Conservation (phyloP, 768 basidiomycete species). For the Panaeolus cyanescens region DNA sequence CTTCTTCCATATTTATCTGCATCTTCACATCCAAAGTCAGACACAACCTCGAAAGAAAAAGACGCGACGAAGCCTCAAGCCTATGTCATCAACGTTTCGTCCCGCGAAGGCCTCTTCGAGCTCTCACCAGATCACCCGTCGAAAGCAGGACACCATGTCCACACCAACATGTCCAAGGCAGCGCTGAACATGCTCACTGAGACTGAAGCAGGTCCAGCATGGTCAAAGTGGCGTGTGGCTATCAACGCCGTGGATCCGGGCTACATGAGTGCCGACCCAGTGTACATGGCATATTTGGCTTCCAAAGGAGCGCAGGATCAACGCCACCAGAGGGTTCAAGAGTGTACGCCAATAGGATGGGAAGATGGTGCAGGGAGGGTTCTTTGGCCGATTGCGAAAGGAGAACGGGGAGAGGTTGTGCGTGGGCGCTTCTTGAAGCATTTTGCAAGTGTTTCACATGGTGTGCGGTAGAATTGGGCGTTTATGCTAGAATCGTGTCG, state of each 20-base stretch:
- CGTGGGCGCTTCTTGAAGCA: slow-evolving; percentile 38
- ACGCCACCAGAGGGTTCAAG: slow-evolving; percentile 17
- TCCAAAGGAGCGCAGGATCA: not conserved
- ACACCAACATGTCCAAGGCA: slow-evolving; percentile 41
- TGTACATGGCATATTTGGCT: slow-evolving; percentile 20
- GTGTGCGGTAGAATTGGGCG: not conserved
- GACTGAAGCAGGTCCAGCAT: slow-evolving; percentile 31
- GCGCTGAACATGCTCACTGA: slow-evolving; percentile 39
- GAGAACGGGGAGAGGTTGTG: slow-evolving; percentile 28
- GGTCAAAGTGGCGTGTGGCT: slow-evolving; percentile 27
- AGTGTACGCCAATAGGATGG: slow-evolving; percentile 30
- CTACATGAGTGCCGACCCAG: slow-evolving; percentile 37
- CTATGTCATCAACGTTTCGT: slow-evolving; percentile 37
- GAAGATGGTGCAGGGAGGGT: slow-evolving; percentile 35
- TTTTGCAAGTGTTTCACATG: slow-evolving; percentile 12
- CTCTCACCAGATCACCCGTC: slow-evolving; percentile 18
- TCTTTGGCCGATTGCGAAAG: slow-evolving; percentile 32
- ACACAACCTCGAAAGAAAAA: not conserved
- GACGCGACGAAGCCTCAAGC: slow-evolving; percentile 12
- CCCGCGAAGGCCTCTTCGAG: slow-evolving; percentile 37
- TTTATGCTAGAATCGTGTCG: not conserved
- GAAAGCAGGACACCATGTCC: slow-evolving; percentile 31
- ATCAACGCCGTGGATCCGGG: slow-evolving; percentile 38
- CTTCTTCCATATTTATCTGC: slow-evolving; percentile 28
- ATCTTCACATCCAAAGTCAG: not conserved